Evolutionary conservation across 2,329 filamentous ascomycete species (phyloP), one percentile per base, ranked within the genome.

Genomic region (Zymoseptoria crescenta): DNA sequence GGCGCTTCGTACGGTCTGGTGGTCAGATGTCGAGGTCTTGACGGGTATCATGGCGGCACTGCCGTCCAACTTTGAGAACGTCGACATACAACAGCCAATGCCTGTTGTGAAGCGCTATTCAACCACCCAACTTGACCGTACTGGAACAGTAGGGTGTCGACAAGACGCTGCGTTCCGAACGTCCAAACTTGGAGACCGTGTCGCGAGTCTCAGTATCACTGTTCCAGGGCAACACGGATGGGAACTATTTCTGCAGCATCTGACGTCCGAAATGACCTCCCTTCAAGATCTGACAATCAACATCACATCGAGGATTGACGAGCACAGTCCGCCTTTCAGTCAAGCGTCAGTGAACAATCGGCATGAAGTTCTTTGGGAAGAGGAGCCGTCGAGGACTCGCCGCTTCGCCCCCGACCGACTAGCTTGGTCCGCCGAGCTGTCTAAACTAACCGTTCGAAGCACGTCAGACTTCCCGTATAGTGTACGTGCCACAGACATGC

Each of bases 41-140:
- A 21, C 51, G 7, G 49, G 28, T 45, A 4, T 57, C 30, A 16
- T 52, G 10, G 55, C 50, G 21, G 28, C 10, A n/a, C 21, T 57
- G 35, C 55, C 49, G 19, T 10, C 24, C 16, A 53, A 19, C 16
- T 57, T 57, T 20, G 30, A 29, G 3, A 4, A 52, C 1, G 30
- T 57, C 9, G 49, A 52, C 27, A 57, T 57, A 19, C 49, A 52
- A 45, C 55, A 57, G 49, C 55, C 55, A 13, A 57, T 57, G 55
- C 55, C 55, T 7, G 55, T 49, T 8, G 24, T 57, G 28, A 57
- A 45, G 35, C 35, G 35, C n/a, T 45, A 45, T 16, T 45, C 35
- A 45, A 45, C 35, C 9, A 45, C 35, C 7, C 35, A 45, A n/a
- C 2, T 45, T 16, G 35, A 45, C 35, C 35, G 35, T 16, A 13